Percentiles rank a stretch among this genome's conserved stretches.
These are phyloP conservation scores for Cornus controversa DNA, from an alignment of 148 eudicot genomes.

Conservation along the genomic window DNA sequence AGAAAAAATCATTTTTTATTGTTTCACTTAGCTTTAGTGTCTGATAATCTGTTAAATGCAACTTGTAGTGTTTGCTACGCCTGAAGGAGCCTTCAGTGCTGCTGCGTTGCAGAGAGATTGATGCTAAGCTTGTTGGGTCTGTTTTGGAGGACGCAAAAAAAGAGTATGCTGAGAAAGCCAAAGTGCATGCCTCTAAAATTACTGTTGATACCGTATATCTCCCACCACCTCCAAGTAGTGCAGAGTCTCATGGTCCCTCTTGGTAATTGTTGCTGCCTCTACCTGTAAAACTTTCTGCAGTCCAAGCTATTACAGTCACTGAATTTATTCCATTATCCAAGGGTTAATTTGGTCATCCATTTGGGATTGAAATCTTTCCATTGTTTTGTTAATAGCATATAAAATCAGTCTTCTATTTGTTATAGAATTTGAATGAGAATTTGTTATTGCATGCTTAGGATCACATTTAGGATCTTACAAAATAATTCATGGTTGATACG, in stretches of 20 bases:
- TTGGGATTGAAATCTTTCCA: too few species aligned
- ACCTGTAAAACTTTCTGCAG: neutral
- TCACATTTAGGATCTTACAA: neutral
- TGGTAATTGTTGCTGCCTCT: constrained; percentile 34
- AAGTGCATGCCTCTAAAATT: constrained; percentile 34
- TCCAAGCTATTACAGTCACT: neutral
- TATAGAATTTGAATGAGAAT: neutral
- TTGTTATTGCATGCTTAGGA: neutral
- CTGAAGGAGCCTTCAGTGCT: constrained; percentile 65
- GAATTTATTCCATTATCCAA: neutral
- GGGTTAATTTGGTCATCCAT: neutral
- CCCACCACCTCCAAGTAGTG: constrained; percentile 54
- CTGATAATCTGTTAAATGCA: neutral
- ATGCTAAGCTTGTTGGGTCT: constrained; percentile 43
- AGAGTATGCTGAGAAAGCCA: constrained; percentile 59
- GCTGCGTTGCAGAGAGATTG: constrained; percentile 68
- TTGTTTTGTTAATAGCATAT: neutral
- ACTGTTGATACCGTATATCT: constrained; percentile 52
- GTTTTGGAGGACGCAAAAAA: constrained; percentile 48
- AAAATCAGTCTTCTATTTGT: neutral
- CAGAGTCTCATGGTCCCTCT: constrained; percentile 34
- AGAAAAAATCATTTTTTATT: neutral
- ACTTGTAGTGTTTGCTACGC: constrained; percentile 47
- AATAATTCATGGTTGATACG: neutral
- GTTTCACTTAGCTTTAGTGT: neutral